phyloP scores from a whole-genome alignment of 495 filamentous ascomycete genomes.

The Neurospora tetrasperma region DNA sequence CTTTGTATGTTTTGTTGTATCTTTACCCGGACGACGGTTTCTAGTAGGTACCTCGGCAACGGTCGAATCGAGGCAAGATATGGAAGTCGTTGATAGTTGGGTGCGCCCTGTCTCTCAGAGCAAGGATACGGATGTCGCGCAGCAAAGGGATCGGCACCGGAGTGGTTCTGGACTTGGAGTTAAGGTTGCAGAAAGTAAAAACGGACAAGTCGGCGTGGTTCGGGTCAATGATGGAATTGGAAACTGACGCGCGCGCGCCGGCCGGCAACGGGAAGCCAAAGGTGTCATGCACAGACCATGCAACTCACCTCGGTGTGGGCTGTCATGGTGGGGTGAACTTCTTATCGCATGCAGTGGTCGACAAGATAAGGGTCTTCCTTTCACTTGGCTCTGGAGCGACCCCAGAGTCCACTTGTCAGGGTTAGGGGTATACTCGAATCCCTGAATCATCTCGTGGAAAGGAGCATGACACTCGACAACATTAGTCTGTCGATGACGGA shows the following conservation, averaged over 20 bases:
- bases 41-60: not conserved
- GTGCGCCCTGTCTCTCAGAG: not conserved
- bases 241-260: not conserved
- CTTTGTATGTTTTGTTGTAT: not conserved
- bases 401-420: not conserved
- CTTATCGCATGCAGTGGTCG: not conserved
- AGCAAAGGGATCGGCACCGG: not conserved
- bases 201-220: not conserved
- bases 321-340: not conserved
- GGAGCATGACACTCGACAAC: not conserved
- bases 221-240: not conserved
- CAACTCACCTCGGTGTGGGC: not conserved
- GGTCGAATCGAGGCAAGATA: not conserved
- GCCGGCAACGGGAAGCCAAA: not conserved
- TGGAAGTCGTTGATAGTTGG: not conserved
- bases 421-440: not conserved
- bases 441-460: not conserved
- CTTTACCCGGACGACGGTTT: not conserved
- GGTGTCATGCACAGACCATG: not conserved
- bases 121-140: not conserved
- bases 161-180: not conserved
- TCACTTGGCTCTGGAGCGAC: too few species aligned
- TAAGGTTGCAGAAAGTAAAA: not conserved
- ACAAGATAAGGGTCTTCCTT: not conserved
- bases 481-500: not conserved